Evolutionary conservation across 257 asterid species (phyloP), one percentile per base, ranked within the genome.

Genomic region (Marsdenia floribunda): DNA sequence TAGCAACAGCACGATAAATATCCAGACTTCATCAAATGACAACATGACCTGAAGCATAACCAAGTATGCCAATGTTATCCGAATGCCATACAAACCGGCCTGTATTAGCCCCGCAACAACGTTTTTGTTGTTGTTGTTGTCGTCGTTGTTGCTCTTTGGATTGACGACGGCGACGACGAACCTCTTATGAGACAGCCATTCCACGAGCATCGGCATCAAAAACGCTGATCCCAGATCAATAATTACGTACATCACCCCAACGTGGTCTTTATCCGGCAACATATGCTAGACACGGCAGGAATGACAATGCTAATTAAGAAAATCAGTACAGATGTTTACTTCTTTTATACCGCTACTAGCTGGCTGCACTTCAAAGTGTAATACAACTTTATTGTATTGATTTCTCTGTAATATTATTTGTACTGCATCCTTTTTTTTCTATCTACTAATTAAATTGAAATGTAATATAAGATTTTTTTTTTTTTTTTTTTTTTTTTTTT

Each of bases 21-120:
- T 90, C 12, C 96, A 96, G 35, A 75, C 93, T 75, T 92, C 90
- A 63, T 29, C 33, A 29, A 29, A 29, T 29, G 88, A 90, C 2
- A 91, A 88, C 96, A 92, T 92, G 18, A 90, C 85, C 12, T 96
- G 88, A 35, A 92, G 88, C 97, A 92, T 92, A 22, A 92, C 88
- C 3, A 92, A 53, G 49, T 90, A 89, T 3, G 87, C 96, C 78
- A 90, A 33, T 1, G 68, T 15, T 33, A 33, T 61, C 24, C 86
- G 90, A n/a, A 73, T 13, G 22, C 68, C 7, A 46, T 63, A 63
- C 44, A 63, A 15, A 63, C 11, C 44, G 1, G 68, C 33, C 68
- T 63, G 68, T 13, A 63, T 33, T 12, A 63, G 46, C 44, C 68
- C 68, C 6, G 68, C 68, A 14, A 63, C 68, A 11, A 63, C 44